Percentiles rank a stretch among this genome's conserved stretches.
Conservation (phyloP, 225 moss, liverwort and hornwort species). For the Ulota crispa region DNA sequence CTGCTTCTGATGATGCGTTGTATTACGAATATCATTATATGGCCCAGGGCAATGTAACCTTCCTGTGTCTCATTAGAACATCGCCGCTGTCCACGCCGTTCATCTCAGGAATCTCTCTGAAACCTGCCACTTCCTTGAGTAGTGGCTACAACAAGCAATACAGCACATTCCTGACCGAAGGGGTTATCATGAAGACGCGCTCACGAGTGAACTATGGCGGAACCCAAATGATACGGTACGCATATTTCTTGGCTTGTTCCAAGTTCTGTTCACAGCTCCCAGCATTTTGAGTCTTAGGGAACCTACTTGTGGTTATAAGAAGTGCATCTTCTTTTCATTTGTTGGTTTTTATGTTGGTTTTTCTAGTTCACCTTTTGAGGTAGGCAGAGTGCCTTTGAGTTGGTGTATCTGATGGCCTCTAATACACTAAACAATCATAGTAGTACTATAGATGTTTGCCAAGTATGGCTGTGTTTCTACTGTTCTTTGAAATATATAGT, state of each 20-base stretch:
- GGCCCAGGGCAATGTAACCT: background rate
- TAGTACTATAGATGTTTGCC: background rate
- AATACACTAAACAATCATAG: background rate
- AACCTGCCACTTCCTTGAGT: background rate
- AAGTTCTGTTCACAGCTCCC: background rate
- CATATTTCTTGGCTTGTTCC: background rate
- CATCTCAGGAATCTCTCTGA: slow-evolving; percentile 31
- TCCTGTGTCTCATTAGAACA: slow-evolving; percentile 16
- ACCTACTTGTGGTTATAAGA: background rate
- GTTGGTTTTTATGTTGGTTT: background rate
- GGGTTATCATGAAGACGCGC: background rate
- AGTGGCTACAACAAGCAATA: background rate
- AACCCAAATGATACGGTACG: background rate
- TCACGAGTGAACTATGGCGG: slow-evolving; percentile 5
- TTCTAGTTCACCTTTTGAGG: background rate
- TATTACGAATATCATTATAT: slow-evolving; percentile 9
- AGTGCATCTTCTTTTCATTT: background rate
- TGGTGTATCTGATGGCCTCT: background rate
- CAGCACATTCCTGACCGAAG: background rate
- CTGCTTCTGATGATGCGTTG: background rate
- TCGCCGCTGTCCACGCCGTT: slow-evolving; percentile 8
- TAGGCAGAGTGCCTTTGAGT: background rate
- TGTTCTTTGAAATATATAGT: background rate
- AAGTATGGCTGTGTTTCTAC: background rate
- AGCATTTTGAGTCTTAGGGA: background rate